A percentile compares a stretch with the other conserved stretches of the same genome.
Evolutionary conservation across 2,329 filamentous ascomycete species (phyloP).

Genomic region (Apiospora hydei): DNA sequence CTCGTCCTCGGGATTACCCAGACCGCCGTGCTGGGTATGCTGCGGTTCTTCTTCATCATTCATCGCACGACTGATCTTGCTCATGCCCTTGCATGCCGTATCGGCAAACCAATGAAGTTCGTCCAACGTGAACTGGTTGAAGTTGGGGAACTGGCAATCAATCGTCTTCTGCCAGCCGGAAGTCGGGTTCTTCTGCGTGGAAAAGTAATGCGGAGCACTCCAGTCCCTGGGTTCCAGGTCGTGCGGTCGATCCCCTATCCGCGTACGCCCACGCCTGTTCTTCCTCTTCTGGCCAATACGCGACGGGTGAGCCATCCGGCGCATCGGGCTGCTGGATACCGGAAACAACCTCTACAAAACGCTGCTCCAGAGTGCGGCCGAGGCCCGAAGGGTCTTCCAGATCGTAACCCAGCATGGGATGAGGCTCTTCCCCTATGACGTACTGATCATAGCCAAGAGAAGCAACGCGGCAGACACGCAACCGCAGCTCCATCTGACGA

Average conservation of each 20-base stretch:
- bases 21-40: not conserved
- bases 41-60: slow-evolving; percentile 25
- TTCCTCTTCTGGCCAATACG: slow-evolving; percentile 41
- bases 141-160: slow-evolving; percentile 53
- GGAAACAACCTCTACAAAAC: slow-evolving; percentile 54
- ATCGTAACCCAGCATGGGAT: slow-evolving; percentile 44
- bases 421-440: slow-evolving; percentile 41
- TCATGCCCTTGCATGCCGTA: slow-evolving; percentile 52
- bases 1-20: not conserved
- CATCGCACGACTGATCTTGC: slow-evolving; percentile 46
- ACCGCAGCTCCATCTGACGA: slow-evolving; percentile 43
- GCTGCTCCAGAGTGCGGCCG: slow-evolving; percentile 50
- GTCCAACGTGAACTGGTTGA: slow-evolving; percentile 51
- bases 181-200: slow-evolving; percentile 47
- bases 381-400: slow-evolving; percentile 51
- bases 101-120: slow-evolving; percentile 54
- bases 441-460: slow-evolving; percentile 54
- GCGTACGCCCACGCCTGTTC: slow-evolving; percentile 32
- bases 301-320: slow-evolving; percentile 42
- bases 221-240: slow-evolving; percentile 44
- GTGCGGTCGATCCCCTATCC: slow-evolving; percentile 34
- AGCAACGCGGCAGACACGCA: slow-evolving; percentile 53
- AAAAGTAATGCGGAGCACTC: slow-evolving; percentile 37
- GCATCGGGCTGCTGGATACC: slow-evolving; percentile 48
- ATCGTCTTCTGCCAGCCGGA: slow-evolving; percentile 52